Conservation (phyloP, 805 yeast species). For the Saccharomycopsis javanensis region DNA sequence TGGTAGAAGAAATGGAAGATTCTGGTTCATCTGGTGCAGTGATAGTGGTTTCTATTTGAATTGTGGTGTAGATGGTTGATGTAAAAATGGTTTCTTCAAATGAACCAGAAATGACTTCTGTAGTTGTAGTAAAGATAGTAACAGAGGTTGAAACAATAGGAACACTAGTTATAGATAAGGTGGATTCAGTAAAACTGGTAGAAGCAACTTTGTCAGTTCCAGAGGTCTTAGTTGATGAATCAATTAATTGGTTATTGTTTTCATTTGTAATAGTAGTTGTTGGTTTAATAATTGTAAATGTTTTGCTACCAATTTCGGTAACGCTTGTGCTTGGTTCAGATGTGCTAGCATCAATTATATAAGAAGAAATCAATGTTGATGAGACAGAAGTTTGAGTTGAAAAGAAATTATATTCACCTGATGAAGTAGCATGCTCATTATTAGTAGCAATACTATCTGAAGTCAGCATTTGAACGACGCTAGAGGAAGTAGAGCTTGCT, state of each 20-base stretch:
- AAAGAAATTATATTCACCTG: not conserved
- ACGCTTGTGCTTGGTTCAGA: not conserved
- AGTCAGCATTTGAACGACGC: not conserved
- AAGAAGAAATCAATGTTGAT: not conserved
- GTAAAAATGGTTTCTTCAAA: not conserved
- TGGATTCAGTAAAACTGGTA: not conserved
- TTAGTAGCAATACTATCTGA: not conserved
- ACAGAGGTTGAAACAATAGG: not conserved
- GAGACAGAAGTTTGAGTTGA: not conserved
- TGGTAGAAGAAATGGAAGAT: not conserved
- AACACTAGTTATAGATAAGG: no score
- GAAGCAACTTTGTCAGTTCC: not conserved
- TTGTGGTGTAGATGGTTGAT: not conserved
- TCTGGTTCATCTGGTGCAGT: not conserved
- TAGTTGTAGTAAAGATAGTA: not conserved
- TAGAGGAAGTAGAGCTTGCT: not conserved
- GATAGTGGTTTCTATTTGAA: not conserved
- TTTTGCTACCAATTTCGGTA: not conserved
- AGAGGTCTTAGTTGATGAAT: not conserved
- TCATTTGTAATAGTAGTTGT: not conserved
- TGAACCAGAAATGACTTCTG: not conserved
- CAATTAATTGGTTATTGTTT: slow-evolving; percentile 7
- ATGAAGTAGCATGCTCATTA: not conserved
- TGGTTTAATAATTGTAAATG: not conserved
- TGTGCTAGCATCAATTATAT: not conserved